These are phyloP conservation scores for Viridothelium virens DNA, from an alignment of 495 filamentous ascomycete genomes.

Conservation along the genomic window DNA sequence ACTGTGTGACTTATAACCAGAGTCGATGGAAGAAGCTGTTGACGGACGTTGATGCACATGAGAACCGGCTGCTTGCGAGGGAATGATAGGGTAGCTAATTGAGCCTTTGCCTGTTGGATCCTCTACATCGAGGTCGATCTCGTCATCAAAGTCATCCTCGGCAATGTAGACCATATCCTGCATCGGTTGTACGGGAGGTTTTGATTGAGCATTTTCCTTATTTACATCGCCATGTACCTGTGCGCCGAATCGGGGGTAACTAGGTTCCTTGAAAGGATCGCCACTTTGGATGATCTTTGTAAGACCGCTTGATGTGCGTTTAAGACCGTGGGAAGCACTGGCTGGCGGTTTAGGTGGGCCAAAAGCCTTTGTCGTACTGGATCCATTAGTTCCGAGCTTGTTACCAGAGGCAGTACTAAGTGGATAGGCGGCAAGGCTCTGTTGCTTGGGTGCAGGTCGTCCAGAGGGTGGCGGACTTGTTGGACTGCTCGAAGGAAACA, in stretches of 20 bases:
- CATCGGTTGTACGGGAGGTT: background rate
- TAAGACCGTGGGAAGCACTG: conserved; percentile 17
- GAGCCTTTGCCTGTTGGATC: conserved; percentile 31
- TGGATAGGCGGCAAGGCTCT: background rate
- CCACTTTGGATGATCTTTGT: conserved; percentile 29
- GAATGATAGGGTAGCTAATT: conserved; percentile 43
- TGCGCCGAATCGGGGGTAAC: conserved; percentile 18
- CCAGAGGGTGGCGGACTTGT: background rate
- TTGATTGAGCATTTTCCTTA: background rate
- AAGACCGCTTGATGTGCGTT: conserved; percentile 35
- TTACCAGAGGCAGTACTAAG: background rate
- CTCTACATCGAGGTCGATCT: conserved; percentile 57
- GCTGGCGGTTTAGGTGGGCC: background rate
- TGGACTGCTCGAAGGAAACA: conserved; percentile 2
- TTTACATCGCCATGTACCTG: conserved; percentile 16
- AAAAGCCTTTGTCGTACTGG: background rate
- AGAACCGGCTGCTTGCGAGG: conserved; percentile 28
- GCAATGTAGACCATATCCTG: conserved; percentile 41
- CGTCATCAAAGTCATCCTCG: conserved; percentile 64
- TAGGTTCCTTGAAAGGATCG: conserved; percentile 28
- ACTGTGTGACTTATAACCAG: background rate
- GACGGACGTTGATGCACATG: background rate
- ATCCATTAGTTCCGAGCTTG: background rate
- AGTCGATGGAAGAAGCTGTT: background rate
- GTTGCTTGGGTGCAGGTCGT: background rate